Evolutionary conservation across 2,329 filamentous ascomycete genomes (phyloP), one percentile per base, ranked within the genome.

Genomic region (Xylaria sp.): DNA sequence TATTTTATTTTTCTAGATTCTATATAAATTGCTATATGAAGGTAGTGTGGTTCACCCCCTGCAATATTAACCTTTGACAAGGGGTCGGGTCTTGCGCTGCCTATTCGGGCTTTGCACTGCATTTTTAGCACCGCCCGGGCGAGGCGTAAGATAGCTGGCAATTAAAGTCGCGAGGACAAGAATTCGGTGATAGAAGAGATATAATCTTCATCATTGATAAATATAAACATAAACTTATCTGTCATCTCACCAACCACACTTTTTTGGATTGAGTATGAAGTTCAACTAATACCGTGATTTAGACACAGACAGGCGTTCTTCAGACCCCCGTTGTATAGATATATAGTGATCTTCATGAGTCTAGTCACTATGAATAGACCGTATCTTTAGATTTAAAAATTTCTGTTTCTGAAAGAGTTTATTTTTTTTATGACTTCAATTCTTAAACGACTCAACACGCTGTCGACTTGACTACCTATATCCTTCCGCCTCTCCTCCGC

Each of bases 371-470:
- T 17, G 2, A n/a, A 9, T 13, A 23, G 26, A 51, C 26, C 26
- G 23, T 31, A 17, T 26, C 17, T 31, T 6, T 13, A n/a, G 26
- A 7, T 53, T n/a, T 31, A 2, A 13, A 10, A 10, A n/a, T n/a
- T 53, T 53, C 6, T 3, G 11, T 31, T 28, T n/a, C 26, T 15
- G 4, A 7, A 28, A 23, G 44, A 28, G 6, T 49, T 28, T 26
- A 28, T 53, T 51, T 51, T 51, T 51, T 57, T 49, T 56, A 15
- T 20, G 33, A 67, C 54, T 65, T 68, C 62, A 61, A 66, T 63
- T 66, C 68, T 62, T 49, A 63, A 65, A 48, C 46, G 66, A 71
- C 69, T 66, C 69, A 64, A 61, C 66, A 62, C 44, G 59, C 54
- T 65, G 58, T 69, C 49, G 46, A 66, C 59, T 63, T 46, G 53